These are phyloP conservation scores for Suillus tomentosus DNA, from an alignment of 768 basidiomycete species.

Conservation along the genomic window DNA sequence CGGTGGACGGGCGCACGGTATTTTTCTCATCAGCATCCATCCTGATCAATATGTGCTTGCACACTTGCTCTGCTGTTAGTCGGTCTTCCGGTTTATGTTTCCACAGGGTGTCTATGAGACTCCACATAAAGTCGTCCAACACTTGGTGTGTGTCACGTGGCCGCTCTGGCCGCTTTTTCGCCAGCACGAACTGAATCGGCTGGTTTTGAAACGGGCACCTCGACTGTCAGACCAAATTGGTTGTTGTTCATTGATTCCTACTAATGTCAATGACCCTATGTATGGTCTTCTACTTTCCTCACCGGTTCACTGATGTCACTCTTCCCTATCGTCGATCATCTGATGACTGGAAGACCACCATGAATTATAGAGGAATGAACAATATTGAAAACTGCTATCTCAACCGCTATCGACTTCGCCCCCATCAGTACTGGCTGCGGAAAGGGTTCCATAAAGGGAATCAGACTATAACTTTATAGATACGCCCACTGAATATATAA, in stretches of 20 bases:
- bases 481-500: not conserved
- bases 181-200: not conserved
- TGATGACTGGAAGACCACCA: not conserved
- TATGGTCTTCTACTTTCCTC: no score
- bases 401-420: not conserved
- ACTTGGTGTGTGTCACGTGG: not conserved
- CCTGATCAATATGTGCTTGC: no score
- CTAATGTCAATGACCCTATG: no score
- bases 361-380: not conserved
- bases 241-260: no score
- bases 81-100: not conserved
- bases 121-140: conserved; percentile 13
- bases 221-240: no score
- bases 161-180: not conserved
- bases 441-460: no score
- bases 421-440: no score
- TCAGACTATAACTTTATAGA: no score
- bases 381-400: not conserved
- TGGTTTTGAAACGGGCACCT: not conserved
- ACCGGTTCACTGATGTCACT: no score
- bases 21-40: not conserved
- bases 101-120: conserved; percentile 7
- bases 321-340: no score
- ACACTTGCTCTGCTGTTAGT: conserved; percentile 4
- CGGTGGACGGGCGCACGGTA: not conserved